Evolutionary conservation across 75 land plant genomes (phyloP), one percentile per base, ranked within the genome.

Genomic region (Ceratopteris richardii): DNA sequence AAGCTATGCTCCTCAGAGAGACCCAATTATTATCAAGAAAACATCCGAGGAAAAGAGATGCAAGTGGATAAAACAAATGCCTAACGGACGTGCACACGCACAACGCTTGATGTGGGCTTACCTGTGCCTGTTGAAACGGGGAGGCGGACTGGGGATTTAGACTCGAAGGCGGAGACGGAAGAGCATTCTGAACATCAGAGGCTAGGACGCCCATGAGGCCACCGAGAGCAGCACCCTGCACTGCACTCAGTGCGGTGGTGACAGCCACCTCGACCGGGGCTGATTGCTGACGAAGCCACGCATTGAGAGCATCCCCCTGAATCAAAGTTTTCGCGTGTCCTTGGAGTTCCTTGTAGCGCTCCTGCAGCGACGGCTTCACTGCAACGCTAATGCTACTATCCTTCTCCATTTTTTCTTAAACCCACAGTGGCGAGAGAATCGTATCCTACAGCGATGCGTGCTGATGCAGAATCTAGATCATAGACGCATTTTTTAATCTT

Each of bases 101-200:
- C 37, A 9, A 33, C 37, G 37, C 37, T 9, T 33, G 37, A 9
- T 33, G 37, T 33, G 37, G 37, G 9, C 37, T 4, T 4, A 80
- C 90, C 87, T 87, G 86, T 55, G 85, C 96, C 72, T 81, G 91
- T 71, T 85, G 51, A 37, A 89, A 57, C 31, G 95, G 75, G 30
- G 90, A 71, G 70, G 81, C 63, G 39, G 86, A 78, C 19, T 84
- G 75, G n/a, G 85, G 79, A 25, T 72, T 77, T 14, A 77, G 57
- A n/a, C 51, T 53, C 22, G 70, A 46, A 16, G 61, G 27, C 13
- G 31, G 36, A 12, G 66, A 24, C 11, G 79, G 74, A 42, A 78
- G 70, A 24, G 70, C 33, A 10, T 73, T 63, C 10, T 65, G 6
- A 18, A 60, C 44, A 31, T 82, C 93, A 18, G 69, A 44, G 10